phyloP scores from a whole-genome alignment of 257 asterid genomes.

The Solanum corneliomulleri region DNA sequence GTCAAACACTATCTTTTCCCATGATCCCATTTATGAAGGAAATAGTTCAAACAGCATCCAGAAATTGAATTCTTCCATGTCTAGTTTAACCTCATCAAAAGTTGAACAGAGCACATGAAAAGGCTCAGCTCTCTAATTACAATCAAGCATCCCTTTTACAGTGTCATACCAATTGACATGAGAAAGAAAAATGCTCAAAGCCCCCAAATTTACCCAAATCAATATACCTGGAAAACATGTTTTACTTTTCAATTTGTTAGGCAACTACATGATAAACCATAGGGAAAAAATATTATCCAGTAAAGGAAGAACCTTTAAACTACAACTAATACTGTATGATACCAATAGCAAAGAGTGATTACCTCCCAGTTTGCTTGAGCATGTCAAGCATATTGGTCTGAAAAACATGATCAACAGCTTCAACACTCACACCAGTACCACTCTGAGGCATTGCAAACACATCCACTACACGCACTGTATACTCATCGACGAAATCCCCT shows the following conservation, averaged over 20 bases:
- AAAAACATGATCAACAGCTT: slow-evolving; percentile 95
- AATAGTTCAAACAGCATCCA: background rate
- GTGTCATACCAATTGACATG: background rate
- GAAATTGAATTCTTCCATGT: background rate
- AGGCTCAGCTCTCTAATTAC: background rate
- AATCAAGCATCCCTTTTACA: background rate
- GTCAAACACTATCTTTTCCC: background rate
- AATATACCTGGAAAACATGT: background rate
- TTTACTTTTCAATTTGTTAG: background rate
- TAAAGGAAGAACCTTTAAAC: background rate
- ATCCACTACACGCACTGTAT: slow-evolving; percentile 89
- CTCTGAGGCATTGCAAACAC: slow-evolving; percentile 99
- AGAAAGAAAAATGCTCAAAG: background rate
- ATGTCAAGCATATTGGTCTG: slow-evolving; percentile 98
- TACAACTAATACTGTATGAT: background rate
- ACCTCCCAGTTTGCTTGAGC: slow-evolving; percentile 99
- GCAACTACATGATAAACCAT: background rate
- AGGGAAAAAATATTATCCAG: background rate
- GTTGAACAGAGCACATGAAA: background rate
- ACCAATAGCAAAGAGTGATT: background rate
- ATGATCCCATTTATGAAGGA: background rate
- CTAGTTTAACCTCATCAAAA: background rate
- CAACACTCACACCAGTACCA: slow-evolving; percentile 98
- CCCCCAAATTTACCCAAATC: background rate
- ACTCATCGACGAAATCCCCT: slow-evolving; percentile 94